Base-by-base conservation (phyloP, 2,329 filamentous ascomycete species). In the Sporothrix globosa region DNA sequence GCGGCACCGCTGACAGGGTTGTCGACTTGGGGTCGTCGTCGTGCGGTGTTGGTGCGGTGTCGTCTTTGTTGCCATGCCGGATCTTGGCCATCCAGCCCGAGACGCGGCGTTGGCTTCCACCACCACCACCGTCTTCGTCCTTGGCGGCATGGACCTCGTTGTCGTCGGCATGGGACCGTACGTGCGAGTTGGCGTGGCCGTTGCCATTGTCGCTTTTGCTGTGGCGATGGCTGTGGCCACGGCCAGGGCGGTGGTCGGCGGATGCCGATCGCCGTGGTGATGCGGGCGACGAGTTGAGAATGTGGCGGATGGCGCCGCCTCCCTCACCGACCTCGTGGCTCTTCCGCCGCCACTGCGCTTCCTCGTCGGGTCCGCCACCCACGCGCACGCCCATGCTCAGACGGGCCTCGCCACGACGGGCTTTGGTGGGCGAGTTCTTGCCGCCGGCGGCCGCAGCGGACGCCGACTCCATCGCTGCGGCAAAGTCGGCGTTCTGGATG, bases 401-500 rank as follows among this genome's bases (percentile, higher is more conserved):
- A 4, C 79, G 78, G 54, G 75, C 79, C 46, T 63, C 58, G 39
- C 58, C 58, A 13, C 58, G 58, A 0, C 63, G 63, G 27, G 63
- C 19, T 24, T 66, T 66, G 19, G 63, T 52, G 4, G 63, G 63
- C 1, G 63, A 66, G 17, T 7, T 7, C 3, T 58, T 58, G 6
- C 27, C 17, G 3, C 41, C 41, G 3, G 48, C 39, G 10, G 68
- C 19, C 13, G 69, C 50, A 9, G 54, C 52, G 3, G 58, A 50
- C 67, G 68, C 50, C 73, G 75, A n/a, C 74, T 74, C 73, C 17
- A 73, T 73, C 11, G 24, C 68, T 3, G 24, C 65, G 4, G 71
- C 78, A 61, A 83, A 80, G 19, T 85, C 81, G 1, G 81, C 78
- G 67, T 85, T 88, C 74, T 90, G 89, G 74, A 90, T 85, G 34